A percentile compares a stretch with the other conserved stretches of the same genome.
These are phyloP conservation scores for Amanita exitialis DNA, from an alignment of 768 basidiomycete species.

Conservation along the genomic window DNA sequence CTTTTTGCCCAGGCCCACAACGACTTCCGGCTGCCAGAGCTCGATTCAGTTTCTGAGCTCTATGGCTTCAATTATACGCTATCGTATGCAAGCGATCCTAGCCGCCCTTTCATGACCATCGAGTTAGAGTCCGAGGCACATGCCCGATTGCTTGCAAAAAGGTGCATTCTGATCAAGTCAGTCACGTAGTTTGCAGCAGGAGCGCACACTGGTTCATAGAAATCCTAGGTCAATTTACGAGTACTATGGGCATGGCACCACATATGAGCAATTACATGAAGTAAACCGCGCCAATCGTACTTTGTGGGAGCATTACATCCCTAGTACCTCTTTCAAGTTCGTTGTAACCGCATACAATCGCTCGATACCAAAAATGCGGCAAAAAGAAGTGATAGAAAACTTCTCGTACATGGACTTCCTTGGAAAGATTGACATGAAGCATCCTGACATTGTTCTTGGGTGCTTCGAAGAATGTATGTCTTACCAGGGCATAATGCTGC, in stretches of 20 bases:
- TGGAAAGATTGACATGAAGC: conserved; percentile 76
- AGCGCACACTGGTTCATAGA: not conserved
- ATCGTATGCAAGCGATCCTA: conserved; percentile 37
- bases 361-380: conserved; percentile 57
- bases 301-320: conserved; percentile 51
- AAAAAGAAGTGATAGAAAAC: conserved; percentile 58
- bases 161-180: conserved; percentile 82
- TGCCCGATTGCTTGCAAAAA: conserved; percentile 56
- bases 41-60: conserved; percentile 67
- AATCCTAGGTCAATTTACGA: conserved; percentile 60
- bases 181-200: conserved; percentile 13
- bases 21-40: conserved; percentile 79
- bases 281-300: conserved; percentile 29
- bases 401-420: conserved; percentile 81
- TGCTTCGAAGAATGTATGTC: conserved; percentile 83
- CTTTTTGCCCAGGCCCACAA: conserved; percentile 75
- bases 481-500: not conserved
- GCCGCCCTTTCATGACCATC: conserved; percentile 68
- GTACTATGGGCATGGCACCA: conserved; percentile 61
- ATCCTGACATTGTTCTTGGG: conserved; percentile 61
- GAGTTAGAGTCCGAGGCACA: conserved; percentile 62
- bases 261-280: conserved; percentile 63
- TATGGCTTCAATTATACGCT: conserved; percentile 53
- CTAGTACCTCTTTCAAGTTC: conserved; percentile 75
- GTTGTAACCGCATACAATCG: conserved; percentile 66